Base-by-base conservation (phyloP, 1,139 yeast species). In the Saccharomyces hybrid region DNA sequence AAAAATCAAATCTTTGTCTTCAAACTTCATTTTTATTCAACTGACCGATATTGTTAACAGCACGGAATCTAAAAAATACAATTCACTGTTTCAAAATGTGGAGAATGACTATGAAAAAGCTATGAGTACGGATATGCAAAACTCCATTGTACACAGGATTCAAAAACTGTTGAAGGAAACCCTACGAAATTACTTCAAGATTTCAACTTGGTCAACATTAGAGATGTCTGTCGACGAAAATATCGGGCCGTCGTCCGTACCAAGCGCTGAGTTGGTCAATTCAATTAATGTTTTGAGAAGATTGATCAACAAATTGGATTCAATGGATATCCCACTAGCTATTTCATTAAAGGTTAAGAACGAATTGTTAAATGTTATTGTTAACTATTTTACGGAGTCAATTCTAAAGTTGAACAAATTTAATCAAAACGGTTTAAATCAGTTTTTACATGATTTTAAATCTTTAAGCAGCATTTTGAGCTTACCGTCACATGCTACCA, bases 351-450 rank as follows among this genome's bases (percentile, higher is more conserved):
- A 61, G 8, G 65, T 73, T 27, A 70, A 70, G 29, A 72, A 75
- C 51, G 66, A 66, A 32, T 69, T 84, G 2, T 75, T 85, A 0
- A 67, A 74, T 6, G 70, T 76, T 1, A 63, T 86, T 27, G 77
- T 83, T 8, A 70, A 71, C 29, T 76, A 81, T 49, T 69, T 84
- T 57, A 74, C 77, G 63, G 85, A 83, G 59, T 80, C 81, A 54
- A 76, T 86, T 50, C 73, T 86, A 50, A 82, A 84, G 57, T 79
- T 83, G 51, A 85, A 85, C 65, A 78, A 75, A 58, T 89, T 51
- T 69, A 78, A 77, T 48, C 59, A 63, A 13, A 51, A 59, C 0
- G 96, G 96, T 0, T 77, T 83, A 1, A 61, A 62, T 6, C 91
- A 85, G 63, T 72, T 89, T 25, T 65, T 71, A 5, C 60, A 67